phyloP scores from a whole-genome alignment of 1,284 basidiomycete genomes.

The Cryptococcus sp. region DNA sequence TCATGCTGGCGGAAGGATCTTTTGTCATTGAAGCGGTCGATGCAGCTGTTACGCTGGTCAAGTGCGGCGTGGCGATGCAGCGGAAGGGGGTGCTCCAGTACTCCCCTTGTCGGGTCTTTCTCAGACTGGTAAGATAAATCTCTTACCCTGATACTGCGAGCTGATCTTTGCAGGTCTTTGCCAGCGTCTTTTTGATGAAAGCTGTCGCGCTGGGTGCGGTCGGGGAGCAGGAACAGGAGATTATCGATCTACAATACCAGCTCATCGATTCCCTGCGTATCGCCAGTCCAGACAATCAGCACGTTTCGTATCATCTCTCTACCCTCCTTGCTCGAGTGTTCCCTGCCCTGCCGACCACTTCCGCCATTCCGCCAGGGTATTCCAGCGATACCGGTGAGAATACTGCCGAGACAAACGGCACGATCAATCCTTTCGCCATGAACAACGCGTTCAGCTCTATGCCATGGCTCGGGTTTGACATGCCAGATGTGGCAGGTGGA shows the following conservation, averaged over 20 bases:
- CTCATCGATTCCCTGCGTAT: constrained; percentile 6
- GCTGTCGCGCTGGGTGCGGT: constrained; percentile 10
- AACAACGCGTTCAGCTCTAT: neutral
- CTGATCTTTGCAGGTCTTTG: constrained; percentile 7
- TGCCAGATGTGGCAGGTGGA: neutral
- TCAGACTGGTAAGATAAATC: constrained; percentile 3
- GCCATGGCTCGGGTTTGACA: constrained; percentile 4
- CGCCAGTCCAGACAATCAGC: constrained; percentile 8
- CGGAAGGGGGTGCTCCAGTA: constrained; percentile 7
- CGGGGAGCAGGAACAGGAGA: constrained; percentile 10
- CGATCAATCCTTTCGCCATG: neutral
- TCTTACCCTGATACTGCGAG: neutral
- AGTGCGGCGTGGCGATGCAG: constrained; percentile 10
- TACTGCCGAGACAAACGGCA: neutral
- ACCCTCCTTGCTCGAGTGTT: constrained; percentile 5
- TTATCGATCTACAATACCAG: constrained; percentile 8
- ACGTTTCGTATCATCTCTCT: constrained; percentile 8
- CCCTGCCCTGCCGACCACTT: constrained; percentile 5
- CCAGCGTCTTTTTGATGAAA: constrained; percentile 14
- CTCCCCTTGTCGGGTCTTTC: constrained; percentile 8
- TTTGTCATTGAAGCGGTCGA: constrained; percentile 14
- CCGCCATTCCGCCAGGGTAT: too few species aligned
- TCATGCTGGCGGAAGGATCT: constrained; percentile 8
- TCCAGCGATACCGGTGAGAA: too few species aligned
- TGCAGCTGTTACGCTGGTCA: constrained; percentile 9